phyloP scores from a whole-genome alignment of 441 rosid genomes.

The Mallotus japonicus region DNA sequence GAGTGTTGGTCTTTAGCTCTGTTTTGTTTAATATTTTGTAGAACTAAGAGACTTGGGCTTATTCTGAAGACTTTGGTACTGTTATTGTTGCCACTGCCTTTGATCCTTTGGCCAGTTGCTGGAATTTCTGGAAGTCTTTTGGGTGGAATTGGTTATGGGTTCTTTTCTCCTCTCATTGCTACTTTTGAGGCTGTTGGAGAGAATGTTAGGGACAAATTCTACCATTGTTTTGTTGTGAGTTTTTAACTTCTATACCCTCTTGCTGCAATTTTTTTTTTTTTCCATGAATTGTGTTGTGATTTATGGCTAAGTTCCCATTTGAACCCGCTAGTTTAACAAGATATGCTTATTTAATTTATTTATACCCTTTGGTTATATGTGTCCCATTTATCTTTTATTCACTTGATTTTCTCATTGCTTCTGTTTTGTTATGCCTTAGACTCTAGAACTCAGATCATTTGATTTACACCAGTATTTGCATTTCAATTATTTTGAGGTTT shows the following conservation, averaged over 20 bases:
- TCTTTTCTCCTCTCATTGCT: conserved; percentile 65
- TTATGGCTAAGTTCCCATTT: neutral
- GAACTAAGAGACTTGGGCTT: conserved; percentile 70
- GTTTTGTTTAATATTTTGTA: conserved; percentile 23
- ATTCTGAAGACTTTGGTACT: conserved; percentile 59
- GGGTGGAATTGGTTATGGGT: conserved; percentile 70
- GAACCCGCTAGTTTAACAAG: neutral
- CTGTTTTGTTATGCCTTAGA: too few species aligned
- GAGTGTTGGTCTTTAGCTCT: neutral
- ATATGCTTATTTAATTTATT: too few species aligned
- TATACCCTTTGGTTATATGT: too few species aligned
- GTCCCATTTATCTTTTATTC: too few species aligned
- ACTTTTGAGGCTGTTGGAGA: conserved; percentile 77
- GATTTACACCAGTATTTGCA: too few species aligned
- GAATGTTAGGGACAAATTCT: conserved; percentile 55
- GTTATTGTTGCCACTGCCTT: conserved; percentile 61
- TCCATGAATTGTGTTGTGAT: neutral
- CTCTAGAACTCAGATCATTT: too few species aligned
- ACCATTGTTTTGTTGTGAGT: conserved; percentile 70
- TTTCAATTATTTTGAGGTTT: too few species aligned
- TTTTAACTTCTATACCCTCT: neutral
- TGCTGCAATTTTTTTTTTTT: neutral
- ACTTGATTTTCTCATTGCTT: too few species aligned
- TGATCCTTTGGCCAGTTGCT: conserved; percentile 65
- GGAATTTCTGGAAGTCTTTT: conserved; percentile 68